Evolutionary conservation across 2,329 filamentous ascomycete species (phyloP).

Genomic region (Colletotrichum tropicicola): DNA sequence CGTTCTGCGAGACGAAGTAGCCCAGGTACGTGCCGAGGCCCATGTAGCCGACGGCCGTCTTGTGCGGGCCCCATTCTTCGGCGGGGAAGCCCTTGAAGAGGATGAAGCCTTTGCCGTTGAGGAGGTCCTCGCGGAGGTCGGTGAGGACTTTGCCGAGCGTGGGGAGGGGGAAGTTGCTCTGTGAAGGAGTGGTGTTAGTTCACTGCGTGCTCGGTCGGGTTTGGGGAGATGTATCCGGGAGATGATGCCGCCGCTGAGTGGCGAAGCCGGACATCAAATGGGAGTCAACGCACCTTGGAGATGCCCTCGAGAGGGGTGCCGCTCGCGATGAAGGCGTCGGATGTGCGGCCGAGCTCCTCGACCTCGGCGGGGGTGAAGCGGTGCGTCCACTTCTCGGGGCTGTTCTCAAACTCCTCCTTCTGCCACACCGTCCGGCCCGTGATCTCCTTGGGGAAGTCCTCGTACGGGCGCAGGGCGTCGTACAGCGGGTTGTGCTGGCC

Average conservation of each 20-base stretch:
- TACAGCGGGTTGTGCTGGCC: constrained; percentile 79
- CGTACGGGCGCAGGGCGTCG: constrained; percentile 71
- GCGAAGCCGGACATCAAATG: neutral
- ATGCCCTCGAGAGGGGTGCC: constrained; percentile 78
- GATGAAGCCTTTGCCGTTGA: constrained; percentile 90
- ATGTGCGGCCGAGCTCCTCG: constrained; percentile 70
- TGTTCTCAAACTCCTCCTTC: constrained; percentile 68
- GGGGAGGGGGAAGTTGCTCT: constrained; percentile 55
- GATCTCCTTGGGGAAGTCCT: constrained; percentile 76
- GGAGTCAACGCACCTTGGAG: constrained; percentile 26
- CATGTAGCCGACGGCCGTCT: constrained; percentile 91
- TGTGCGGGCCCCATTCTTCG: constrained; percentile 76
- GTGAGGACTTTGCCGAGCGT: constrained; percentile 46
- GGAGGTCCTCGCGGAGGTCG: constrained; percentile 50
- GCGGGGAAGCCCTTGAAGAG: constrained; percentile 89
- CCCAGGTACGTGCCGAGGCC: constrained; percentile 86
- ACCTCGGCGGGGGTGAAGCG: constrained; percentile 73
- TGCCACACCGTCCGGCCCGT: constrained; percentile 78
- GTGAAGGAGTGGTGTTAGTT: neutral
- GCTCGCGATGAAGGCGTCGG: constrained; percentile 74
- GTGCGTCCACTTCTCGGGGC: constrained; percentile 78
- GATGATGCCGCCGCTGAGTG: neutral
- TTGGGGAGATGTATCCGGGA: too few relatives aligned
- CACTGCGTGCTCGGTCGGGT: too few relatives aligned
- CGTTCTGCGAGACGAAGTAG: constrained; percentile 89